Conservation (phyloP, 495 filamentous ascomycete genomes). For the Tetracladium setigerum region DNA sequence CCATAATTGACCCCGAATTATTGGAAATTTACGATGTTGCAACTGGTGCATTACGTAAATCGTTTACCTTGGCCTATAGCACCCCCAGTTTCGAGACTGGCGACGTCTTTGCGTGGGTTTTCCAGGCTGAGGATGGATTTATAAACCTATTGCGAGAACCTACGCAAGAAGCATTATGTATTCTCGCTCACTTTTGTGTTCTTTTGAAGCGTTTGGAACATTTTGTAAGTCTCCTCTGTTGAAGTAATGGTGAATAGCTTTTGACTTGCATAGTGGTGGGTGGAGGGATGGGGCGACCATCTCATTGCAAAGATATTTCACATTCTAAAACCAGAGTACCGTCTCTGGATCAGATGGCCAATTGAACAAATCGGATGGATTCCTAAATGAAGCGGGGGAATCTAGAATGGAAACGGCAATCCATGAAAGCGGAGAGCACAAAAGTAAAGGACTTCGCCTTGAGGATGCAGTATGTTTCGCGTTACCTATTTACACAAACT, state of each 20-base stretch:
- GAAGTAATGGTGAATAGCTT: too few species aligned
- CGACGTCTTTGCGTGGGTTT: constrained; percentile 34
- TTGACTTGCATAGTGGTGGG: constrained; percentile 41
- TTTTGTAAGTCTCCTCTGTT: too few species aligned
- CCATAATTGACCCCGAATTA: constrained; percentile 5
- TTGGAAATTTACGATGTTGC: neutral
- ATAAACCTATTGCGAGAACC: constrained; percentile 25
- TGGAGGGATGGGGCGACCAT: constrained; percentile 32
- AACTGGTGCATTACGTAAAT: neutral
- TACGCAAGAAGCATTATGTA: constrained; percentile 29
- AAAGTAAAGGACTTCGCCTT: too few species aligned
- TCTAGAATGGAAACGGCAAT: too few species aligned
- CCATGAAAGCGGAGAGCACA: too few species aligned
- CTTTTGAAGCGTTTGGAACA: constrained; percentile 28
- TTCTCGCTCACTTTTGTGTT: constrained; percentile 35
- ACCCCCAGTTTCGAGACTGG: constrained; percentile 15
- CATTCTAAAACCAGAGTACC: constrained; percentile 29
- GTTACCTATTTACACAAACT: too few species aligned
- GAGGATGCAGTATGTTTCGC: too few species aligned
- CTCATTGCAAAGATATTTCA: constrained; percentile 29
- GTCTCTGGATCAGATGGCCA: constrained; percentile 35
- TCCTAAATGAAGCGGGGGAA: too few species aligned
- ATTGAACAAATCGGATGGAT: constrained; percentile 35
- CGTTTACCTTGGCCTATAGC: constrained; percentile 3
- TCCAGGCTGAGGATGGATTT: constrained; percentile 25